Percentiles rank a stretch among this genome's conserved stretches.
Evolutionary conservation across 1,139 yeast species (phyloP).

Genomic region (Suhomyces coccinellae): DNA sequence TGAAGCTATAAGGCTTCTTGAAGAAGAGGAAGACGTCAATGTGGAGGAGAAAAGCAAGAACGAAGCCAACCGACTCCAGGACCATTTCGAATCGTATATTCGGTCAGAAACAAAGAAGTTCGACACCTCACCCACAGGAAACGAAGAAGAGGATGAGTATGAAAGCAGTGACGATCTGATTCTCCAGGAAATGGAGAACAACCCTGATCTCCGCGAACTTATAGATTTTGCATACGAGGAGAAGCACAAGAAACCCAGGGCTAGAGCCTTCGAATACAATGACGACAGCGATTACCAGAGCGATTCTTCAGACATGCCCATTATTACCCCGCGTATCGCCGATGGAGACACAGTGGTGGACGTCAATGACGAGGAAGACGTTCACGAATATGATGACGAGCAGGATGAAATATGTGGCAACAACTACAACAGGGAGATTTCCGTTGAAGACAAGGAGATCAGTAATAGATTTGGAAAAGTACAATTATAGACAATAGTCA

Average conservation of each 20-base stretch:
- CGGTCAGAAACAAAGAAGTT: slow-evolving; percentile 4
- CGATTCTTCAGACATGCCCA: slow-evolving; percentile 2
- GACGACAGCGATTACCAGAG: slow-evolving; percentile 21
- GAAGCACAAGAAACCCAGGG: neutral
- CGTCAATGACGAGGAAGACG: slow-evolving; percentile 18
- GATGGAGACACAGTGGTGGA: slow-evolving; percentile 12
- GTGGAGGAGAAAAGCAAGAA: slow-evolving; percentile 3
- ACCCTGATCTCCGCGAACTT: slow-evolving; percentile 15
- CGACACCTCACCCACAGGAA: neutral
- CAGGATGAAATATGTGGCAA: slow-evolving; percentile 12
- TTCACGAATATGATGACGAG: slow-evolving; percentile 16
- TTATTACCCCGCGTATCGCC: neutral
- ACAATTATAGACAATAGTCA: neutral
- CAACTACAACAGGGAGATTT: slow-evolving; percentile 1
- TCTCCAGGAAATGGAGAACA: slow-evolving; percentile 1
- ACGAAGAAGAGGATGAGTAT: slow-evolving; percentile 1
- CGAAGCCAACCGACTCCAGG: slow-evolving; percentile 5
- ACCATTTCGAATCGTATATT: slow-evolving; percentile 8
- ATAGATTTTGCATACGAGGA: slow-evolving; percentile 13
- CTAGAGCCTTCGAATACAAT: slow-evolving; percentile 8
- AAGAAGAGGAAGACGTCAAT: slow-evolving; percentile 2
- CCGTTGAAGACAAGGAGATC: slow-evolving; percentile 2
- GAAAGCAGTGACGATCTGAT: neutral
- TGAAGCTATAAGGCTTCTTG: neutral
- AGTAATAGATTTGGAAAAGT: slow-evolving; percentile 3